Percentiles rank a stretch among this genome's conserved stretches.
phyloP scores from a whole-genome alignment of 2,329 filamentous ascomycete species.

The Talaromyces sp. region DNA sequence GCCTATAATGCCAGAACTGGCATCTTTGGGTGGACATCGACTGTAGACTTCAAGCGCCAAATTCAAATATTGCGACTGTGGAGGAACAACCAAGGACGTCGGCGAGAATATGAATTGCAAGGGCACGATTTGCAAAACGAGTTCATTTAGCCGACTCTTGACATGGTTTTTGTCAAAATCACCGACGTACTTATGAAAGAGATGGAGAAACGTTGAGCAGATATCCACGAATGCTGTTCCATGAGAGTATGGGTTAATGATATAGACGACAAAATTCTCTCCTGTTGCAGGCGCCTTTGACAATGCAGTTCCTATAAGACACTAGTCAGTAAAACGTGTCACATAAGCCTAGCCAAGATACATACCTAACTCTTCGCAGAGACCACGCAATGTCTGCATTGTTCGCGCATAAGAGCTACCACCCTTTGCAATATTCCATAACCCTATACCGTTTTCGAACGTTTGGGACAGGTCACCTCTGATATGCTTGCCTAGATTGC shows the following conservation, averaged over 20 bases:
- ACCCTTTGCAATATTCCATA: slow-evolving; percentile 30
- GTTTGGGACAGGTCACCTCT: slow-evolving; percentile 39
- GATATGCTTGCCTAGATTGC: slow-evolving; percentile 51
- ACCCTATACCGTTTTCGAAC: slow-evolving; percentile 34
- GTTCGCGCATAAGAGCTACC: slow-evolving; percentile 28
- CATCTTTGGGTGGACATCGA: slow-evolving; percentile 48
- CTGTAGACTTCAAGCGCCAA: slow-evolving; percentile 56
- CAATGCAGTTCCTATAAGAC: slow-evolving; percentile 32
- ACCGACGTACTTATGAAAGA: slow-evolving; percentile 51
- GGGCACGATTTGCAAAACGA: slow-evolving; percentile 56
- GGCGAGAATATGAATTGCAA: slow-evolving; percentile 50
- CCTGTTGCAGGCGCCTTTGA: slow-evolving; percentile 28
- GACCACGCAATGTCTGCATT: slow-evolving; percentile 30
- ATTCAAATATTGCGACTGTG: slow-evolving; percentile 44
- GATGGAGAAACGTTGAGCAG: slow-evolving; percentile 53
- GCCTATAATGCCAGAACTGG: slow-evolving; percentile 35
- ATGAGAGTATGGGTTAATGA: slow-evolving; percentile 52
- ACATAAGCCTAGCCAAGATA: not conserved
- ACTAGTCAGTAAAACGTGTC: not conserved
- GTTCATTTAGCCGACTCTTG: slow-evolving; percentile 38
- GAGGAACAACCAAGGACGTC: slow-evolving; percentile 49
- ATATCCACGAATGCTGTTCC: slow-evolving; percentile 46
- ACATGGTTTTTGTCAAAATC: slow-evolving; percentile 29
- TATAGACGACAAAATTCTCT: slow-evolving; percentile 52
- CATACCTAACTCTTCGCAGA: slow-evolving; percentile 37